These are phyloP conservation scores for Boechera stricta DNA, from an alignment of 345 rosid species.

Conservation along the genomic window DNA sequence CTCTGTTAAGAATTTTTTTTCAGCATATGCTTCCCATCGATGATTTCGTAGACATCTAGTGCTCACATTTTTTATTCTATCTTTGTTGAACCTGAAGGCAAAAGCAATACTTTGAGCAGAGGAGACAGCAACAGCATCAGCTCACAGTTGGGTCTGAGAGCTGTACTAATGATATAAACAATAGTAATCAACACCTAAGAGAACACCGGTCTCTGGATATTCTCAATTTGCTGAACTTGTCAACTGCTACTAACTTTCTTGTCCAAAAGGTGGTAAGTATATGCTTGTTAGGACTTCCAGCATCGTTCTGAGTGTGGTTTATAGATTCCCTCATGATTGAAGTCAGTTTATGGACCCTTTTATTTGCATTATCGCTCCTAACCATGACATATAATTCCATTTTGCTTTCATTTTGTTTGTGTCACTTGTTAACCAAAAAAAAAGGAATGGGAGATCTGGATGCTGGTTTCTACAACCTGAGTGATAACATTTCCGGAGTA, in stretches of 20 bases:
- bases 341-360: slow-evolving; percentile 14
- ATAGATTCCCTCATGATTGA: slow-evolving; percentile 8
- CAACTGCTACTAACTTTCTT: slow-evolving; percentile 46
- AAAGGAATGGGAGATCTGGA: slow-evolving; percentile 32
- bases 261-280: slow-evolving; percentile 48
- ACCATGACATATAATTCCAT: slow-evolving; percentile 21
- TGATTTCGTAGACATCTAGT: background rate
- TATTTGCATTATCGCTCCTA: background rate
- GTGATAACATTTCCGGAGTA: slow-evolving; percentile 41
- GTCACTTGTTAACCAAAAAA: slow-evolving; percentile 31
- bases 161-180: slow-evolving; percentile 43
- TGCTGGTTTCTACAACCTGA: slow-evolving; percentile 30
- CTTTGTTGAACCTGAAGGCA: slow-evolving; percentile 57
- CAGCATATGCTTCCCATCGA: slow-evolving; percentile 13
- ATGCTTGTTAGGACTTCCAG: background rate
- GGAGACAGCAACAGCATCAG: slow-evolving; percentile 63
- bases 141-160: slow-evolving; percentile 36
- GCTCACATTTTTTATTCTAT: slow-evolving; percentile 14
- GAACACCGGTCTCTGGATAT: slow-evolving; percentile 76
- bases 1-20: background rate
- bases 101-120: slow-evolving; percentile 88
- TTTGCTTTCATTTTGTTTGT: background rate
- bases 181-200: slow-evolving; percentile 37
- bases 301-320: slow-evolving; percentile 1
- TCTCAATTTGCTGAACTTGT: slow-evolving; percentile 63